Percentiles rank a stretch among this genome's conserved stretches.
Evolutionary conservation across 352 stramenopile genomes (phyloP).

Genomic region (Thalassiosira ordinaria): DNA sequence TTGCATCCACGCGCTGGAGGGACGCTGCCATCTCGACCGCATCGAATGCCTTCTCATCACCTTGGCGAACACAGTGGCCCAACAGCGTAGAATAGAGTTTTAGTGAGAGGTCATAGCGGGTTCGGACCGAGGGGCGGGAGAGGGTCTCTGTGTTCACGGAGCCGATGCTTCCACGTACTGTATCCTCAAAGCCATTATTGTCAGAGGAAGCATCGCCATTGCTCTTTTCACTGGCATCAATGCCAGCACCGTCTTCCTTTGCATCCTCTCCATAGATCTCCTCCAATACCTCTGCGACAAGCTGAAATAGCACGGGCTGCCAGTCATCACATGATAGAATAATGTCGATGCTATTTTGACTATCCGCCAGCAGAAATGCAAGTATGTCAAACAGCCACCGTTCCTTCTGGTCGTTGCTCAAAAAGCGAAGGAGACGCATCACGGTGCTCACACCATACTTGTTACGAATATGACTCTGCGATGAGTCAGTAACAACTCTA

Average conservation of each 20-base stretch:
- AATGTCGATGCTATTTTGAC: conserved; percentile 53
- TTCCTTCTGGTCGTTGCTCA: conserved; percentile 70
- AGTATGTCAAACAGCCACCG: conserved; percentile 79
- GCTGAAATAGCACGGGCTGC: conserved; percentile 82
- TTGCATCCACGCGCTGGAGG: conserved; percentile 77
- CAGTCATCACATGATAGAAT: conserved; percentile 78
- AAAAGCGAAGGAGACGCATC: conserved; percentile 77
- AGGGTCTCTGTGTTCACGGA: conserved; percentile 45
- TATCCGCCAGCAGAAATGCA: conserved; percentile 58
- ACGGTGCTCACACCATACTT: conserved; percentile 64
- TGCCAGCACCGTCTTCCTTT: background rate
- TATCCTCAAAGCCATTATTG: conserved; percentile 19
- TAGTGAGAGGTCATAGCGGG: conserved; percentile 75
- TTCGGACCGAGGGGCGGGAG: conserved; percentile 59
- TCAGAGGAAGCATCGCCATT: conserved; percentile 1
- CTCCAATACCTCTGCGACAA: conserved; percentile 82
- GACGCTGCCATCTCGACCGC: conserved; percentile 79
- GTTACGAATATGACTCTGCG: conserved; percentile 58
- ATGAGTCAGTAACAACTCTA: conserved; percentile 22
- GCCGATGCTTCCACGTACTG: background rate
- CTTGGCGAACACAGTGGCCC: conserved; percentile 73
- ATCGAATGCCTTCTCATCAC: conserved; percentile 65
- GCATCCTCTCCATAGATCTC: conserved; percentile 66
- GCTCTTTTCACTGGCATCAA: conserved; percentile 1
- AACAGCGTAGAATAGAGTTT: conserved; percentile 84